A percentile compares a stretch with the other conserved stretches of the same genome.
phyloP scores from a whole-genome alignment of 2,329 filamentous ascomycete genomes.

The Lachnellula willkommii region DNA sequence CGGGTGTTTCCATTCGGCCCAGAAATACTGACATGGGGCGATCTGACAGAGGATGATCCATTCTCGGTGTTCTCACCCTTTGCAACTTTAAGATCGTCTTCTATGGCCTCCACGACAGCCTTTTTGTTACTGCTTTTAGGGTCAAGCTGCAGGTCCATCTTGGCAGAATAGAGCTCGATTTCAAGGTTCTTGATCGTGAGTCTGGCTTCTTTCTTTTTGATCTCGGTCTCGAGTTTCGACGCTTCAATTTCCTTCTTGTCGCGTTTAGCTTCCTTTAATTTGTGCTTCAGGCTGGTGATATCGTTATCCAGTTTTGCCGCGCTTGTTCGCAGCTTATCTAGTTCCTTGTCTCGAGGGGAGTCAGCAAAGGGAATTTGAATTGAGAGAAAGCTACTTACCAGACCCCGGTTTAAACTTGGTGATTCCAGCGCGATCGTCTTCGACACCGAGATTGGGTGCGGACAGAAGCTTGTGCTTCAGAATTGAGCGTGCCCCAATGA shows the following conservation, averaged over 20 bases:
- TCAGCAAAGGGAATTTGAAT: not conserved
- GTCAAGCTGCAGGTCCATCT: not conserved
- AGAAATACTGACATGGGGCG: not conserved
- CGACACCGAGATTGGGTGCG: constrained; percentile 2
- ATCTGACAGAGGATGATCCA: not conserved
- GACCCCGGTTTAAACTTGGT: not conserved
- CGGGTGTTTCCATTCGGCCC: not conserved
- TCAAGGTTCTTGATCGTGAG: not conserved
- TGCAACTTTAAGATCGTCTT: not conserved
- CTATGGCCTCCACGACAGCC: not conserved
- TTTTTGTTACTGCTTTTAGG: not conserved
- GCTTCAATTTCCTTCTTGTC: not conserved
- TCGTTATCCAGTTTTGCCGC: not conserved
- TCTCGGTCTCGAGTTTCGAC: not conserved
- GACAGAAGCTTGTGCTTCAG: constrained; percentile 4
- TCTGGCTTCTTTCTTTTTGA: not conserved
- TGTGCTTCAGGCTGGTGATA: not conserved
- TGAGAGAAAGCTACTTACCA: not conserved
- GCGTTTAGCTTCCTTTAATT: not conserved
- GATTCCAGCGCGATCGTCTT: not conserved
- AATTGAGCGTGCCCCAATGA: constrained; percentile 11
- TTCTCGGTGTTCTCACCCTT: not conserved
- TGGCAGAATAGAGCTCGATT: not conserved
- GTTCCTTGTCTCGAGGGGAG: not conserved
- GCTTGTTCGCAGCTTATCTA: not conserved